Evolutionary conservation across 257 asterid species (phyloP).

Genomic region (Misopates orontium): DNA sequence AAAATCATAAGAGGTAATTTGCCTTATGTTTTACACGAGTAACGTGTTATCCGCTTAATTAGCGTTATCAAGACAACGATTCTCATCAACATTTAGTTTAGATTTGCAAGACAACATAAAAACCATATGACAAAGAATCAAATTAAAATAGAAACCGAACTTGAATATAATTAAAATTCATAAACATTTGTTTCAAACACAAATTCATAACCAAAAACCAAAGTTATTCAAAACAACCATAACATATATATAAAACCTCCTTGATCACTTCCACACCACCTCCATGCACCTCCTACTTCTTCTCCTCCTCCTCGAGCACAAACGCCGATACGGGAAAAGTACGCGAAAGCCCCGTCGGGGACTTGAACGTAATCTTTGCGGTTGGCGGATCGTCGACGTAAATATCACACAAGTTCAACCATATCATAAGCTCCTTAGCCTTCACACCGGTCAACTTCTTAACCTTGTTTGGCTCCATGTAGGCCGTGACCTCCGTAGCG

Average conservation of each 20-base stretch:
- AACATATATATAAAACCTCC: too few relatives aligned
- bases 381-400: constrained; percentile 27
- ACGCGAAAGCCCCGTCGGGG: constrained; percentile 32
- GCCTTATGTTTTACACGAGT: too few relatives aligned
- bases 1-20: too few relatives aligned
- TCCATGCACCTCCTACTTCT: not conserved
- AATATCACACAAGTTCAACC: constrained; percentile 32
- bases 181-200: not conserved
- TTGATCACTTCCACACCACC: too few relatives aligned
- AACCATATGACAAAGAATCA: too few relatives aligned
- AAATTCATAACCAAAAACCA: not conserved
- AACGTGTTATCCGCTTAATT: too few relatives aligned
- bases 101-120: too few relatives aligned
- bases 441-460: constrained; percentile 39
- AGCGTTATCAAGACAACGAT: too few relatives aligned
- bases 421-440: constrained; percentile 36
- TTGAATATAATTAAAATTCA: too few relatives aligned
- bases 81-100: too few relatives aligned
- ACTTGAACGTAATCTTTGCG: constrained; percentile 34
- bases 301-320: constrained; percentile 14
- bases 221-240: not conserved
- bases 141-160: not conserved
- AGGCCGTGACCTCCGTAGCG: constrained; percentile 37
- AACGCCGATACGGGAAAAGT: constrained; percentile 34
- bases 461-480: constrained; percentile 31